Base-by-base conservation (phyloP, 305 asterid species). In the Rubia peregrina region DNA sequence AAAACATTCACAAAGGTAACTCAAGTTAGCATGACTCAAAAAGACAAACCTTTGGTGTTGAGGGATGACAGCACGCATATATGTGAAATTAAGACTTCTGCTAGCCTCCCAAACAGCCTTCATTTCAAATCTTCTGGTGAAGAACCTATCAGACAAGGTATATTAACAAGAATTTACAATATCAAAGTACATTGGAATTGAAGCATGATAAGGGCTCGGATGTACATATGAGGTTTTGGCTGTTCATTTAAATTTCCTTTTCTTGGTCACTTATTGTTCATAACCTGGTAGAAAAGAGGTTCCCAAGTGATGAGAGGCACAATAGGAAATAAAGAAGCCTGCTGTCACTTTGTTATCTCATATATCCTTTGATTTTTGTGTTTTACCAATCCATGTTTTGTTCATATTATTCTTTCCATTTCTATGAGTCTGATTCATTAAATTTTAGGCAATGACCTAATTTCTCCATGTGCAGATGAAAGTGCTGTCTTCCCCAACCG, bases 401-500 rank as follows among this genome's bases (percentile, higher is more conserved):
- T 49, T 67, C 46, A 9, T 17, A 9, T 68, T 30, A 5, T 30
- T 16, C 7, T 30, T 66, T 43, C 11, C 70, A 8, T n/a, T 51
- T 12, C 36, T 38, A 17, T 36, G 43, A 69, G 60, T 56, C 51
- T 69, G 10, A 55, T 21, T 36, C 56, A 21, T 69, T 33, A 69
- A 19, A 46, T 61, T 61, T 24, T 59, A 44, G 69, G 61, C 61
- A 33, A 26, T 46, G 22, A 46, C 2, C 41, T 26, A 56, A 71
- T 22, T 71, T 43, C 62, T 46, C 36, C 51, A 71, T 6, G 8
- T 19, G 49, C 6, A 26, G 7, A 71, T 61, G 42, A 71, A 61
- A 49, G 44, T 2, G 46, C 61, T 60, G 17, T 17, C 57, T 59
- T 42, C 16, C 30, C 9, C 2, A 49, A n/a, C 53, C 0, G 66